A percentile compares a stretch with the other conserved stretches of the same genome.
phyloP scores from a whole-genome alignment of 1,284 basidiomycete species.

The Cryptococcus hybrid region DNA sequence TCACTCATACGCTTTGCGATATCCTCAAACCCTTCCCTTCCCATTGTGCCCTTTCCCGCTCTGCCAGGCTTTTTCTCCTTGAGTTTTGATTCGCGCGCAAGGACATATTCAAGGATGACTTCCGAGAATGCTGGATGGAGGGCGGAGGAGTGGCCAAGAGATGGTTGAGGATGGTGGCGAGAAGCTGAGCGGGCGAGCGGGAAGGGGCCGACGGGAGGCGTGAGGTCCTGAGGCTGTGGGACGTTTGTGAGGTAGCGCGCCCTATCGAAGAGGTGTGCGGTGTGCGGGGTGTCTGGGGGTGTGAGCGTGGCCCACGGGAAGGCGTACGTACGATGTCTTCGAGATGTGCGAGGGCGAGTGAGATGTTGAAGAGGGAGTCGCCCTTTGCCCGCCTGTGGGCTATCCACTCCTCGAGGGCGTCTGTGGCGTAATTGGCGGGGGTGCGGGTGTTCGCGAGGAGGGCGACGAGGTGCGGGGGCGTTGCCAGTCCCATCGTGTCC shows the following conservation, averaged over 20 bases:
- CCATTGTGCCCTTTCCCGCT: constrained; percentile 47
- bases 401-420: constrained; percentile 46
- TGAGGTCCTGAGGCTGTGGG: constrained; percentile 43
- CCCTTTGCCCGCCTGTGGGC: constrained; percentile 36
- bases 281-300: constrained; percentile 16
- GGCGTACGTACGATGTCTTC: constrained; percentile 31
- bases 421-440: constrained; percentile 12
- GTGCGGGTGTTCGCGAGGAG: constrained; percentile 1
- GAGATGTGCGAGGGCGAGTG: constrained; percentile 34
- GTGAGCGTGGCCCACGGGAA: neutral
- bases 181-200: constrained; percentile 36
- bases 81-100: constrained; percentile 37
- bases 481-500: constrained; percentile 12
- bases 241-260: constrained; percentile 46
- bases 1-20: constrained; percentile 38
- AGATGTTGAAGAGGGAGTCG: constrained; percentile 33
- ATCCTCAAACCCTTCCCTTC: constrained; percentile 43
- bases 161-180: constrained; percentile 34
- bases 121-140: constrained; percentile 43
- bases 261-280: constrained; percentile 35
- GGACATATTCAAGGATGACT: constrained; percentile 47
- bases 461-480: constrained; percentile 12
- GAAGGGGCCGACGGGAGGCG: constrained; percentile 36
- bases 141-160: constrained; percentile 36
- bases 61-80: constrained; percentile 37